These are phyloP conservation scores for Phytophthora sp. DNA, from an alignment of 352 stramenopile species.

Conservation along the genomic window DNA sequence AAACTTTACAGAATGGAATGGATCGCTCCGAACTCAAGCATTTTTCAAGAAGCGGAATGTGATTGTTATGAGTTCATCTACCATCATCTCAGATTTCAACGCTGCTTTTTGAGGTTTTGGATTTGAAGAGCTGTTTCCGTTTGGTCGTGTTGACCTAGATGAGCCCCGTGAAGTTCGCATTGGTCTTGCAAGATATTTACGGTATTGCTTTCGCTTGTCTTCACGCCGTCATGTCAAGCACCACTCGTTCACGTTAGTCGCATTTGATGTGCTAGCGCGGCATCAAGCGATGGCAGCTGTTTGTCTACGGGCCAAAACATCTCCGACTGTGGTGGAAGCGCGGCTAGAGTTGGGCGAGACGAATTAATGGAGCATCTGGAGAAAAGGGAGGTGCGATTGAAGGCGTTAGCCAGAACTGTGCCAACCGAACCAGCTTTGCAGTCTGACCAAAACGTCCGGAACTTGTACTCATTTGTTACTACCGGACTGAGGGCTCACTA, in stretches of 20 bases:
- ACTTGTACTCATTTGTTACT: no score
- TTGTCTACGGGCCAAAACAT: neutral
- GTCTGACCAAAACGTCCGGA: neutral
- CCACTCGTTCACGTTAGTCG: conserved; percentile 13
- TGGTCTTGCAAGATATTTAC: neutral
- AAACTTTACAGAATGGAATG: no score
- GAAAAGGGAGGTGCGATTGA: neutral
- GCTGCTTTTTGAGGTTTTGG: neutral
- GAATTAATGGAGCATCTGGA: neutral
- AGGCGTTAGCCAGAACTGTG: no score
- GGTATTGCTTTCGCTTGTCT: conserved; percentile 20
- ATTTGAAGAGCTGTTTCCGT: neutral
- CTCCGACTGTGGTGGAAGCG: neutral
- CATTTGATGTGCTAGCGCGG: conserved; percentile 11
- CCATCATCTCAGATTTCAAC: neutral
- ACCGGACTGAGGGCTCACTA: no score
- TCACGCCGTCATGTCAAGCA: neutral
- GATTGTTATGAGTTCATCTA: neutral
- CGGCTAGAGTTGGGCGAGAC: neutral
- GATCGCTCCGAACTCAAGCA: no score
- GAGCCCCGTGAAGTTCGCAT: conserved; percentile 16
- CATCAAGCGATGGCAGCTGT: conserved; percentile 7
- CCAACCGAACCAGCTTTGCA: no score
- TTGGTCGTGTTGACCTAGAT: conserved; percentile 2
- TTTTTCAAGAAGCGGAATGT: neutral